These are phyloP conservation scores for Hyphodiscus sp. DNA, from an alignment of 2,329 filamentous ascomycete species.

Conservation along the genomic window DNA sequence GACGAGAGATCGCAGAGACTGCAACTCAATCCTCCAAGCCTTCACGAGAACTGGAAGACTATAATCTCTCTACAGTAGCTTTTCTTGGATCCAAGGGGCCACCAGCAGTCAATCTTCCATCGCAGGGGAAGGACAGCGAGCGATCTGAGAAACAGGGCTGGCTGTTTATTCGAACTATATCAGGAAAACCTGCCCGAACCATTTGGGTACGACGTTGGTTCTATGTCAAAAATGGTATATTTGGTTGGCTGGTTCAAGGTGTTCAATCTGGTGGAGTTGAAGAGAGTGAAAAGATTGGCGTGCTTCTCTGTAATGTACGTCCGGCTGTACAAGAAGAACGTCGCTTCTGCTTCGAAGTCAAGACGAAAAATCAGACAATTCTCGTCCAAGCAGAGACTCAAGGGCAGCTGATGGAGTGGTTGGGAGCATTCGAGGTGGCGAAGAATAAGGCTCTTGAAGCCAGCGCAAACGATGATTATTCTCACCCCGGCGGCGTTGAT, in stretches of 20 bases:
- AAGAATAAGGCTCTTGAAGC: slow-evolving; percentile 88
- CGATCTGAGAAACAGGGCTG: slow-evolving; percentile 81
- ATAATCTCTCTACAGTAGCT: slow-evolving; percentile 82
- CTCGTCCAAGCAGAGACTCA: slow-evolving; percentile 92
- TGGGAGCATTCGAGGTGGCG: slow-evolving; percentile 85
- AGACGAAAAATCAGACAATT: slow-evolving; percentile 89
- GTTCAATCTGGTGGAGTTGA: slow-evolving; percentile 76
- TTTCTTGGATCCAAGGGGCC: slow-evolving; percentile 69
- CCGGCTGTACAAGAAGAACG: slow-evolving; percentile 89
- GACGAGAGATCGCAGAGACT: slow-evolving; percentile 74
- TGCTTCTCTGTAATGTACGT: slow-evolving; percentile 86
- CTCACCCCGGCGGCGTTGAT: slow-evolving; percentile 45
- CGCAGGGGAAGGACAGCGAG: slow-evolving; percentile 46
- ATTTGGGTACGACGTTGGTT: slow-evolving; percentile 91
- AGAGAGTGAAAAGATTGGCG: slow-evolving; percentile 93
- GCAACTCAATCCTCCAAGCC: slow-evolving; percentile 68
- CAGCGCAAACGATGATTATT: slow-evolving; percentile 40
- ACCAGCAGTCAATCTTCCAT: slow-evolving; percentile 41
- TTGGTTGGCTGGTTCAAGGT: slow-evolving; percentile 86
- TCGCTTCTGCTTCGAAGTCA: slow-evolving; percentile 96
- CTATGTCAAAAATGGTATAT: slow-evolving; percentile 91
- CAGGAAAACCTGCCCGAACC: slow-evolving; percentile 85
- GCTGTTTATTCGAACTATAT: slow-evolving; percentile 75
- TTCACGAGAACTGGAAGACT: slow-evolving; percentile 88
- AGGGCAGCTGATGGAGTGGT: slow-evolving; percentile 86